phyloP scores from a whole-genome alignment of 345 rosid species.

The Eucalyptus virginea region DNA sequence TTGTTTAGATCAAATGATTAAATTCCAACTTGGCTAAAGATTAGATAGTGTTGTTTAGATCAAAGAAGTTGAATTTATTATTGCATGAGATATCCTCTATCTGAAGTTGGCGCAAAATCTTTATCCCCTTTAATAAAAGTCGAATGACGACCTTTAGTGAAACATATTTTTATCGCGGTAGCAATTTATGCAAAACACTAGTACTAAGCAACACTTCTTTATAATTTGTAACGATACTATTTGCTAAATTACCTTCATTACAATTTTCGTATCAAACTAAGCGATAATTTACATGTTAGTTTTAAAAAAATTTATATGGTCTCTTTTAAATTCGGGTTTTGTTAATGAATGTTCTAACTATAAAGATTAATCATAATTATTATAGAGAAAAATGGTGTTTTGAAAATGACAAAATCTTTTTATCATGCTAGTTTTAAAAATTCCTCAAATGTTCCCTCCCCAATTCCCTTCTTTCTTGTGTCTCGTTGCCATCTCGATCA shows the following conservation, averaged over 20 bases:
- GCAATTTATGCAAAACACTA: too few species aligned
- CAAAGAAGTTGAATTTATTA: too few species aligned
- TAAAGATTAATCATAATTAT: not conserved
- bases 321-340: not conserved
- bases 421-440: not conserved
- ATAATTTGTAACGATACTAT: not conserved
- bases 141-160: too few species aligned
- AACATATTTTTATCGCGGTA: too few species aligned
- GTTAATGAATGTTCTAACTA: not conserved
- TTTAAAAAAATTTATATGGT: not conserved
- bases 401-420: not conserved
- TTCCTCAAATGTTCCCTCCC: not conserved
- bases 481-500: not conserved
- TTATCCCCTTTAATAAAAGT: too few species aligned
- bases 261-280: not conserved
- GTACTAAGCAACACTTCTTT: not conserved
- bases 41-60: too few species aligned
- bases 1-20: too few species aligned
- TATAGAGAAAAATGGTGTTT: not conserved
- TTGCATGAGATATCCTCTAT: too few species aligned
- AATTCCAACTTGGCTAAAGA: too few species aligned
- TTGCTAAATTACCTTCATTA: not conserved
- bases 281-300: not conserved
- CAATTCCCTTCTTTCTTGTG: not conserved
- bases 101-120: rapidly evolving